Evolutionary conservation across 345 rosid genomes (phyloP), one percentile per base, ranked within the genome.

Genomic region (Populus nigra): DNA sequence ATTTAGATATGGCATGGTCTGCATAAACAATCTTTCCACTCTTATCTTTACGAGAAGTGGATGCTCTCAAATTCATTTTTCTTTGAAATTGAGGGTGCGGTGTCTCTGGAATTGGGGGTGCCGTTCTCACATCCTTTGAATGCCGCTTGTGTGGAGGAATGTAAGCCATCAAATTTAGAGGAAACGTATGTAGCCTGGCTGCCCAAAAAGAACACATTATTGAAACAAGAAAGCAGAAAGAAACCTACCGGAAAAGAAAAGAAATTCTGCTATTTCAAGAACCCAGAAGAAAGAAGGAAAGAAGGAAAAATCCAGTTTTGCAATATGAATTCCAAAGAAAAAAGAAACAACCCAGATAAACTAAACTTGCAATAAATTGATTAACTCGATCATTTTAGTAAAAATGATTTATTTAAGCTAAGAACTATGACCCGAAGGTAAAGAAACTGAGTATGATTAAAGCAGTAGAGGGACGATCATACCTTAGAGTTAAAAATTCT

Each of bases 131-230:
- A 41, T 79, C 86, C 74, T 73, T 81, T 7, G 80, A 79, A 73
- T 84, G 83, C 39, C 94, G 86, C 88, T 87, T 92, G 73, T 88
- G 90, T 41, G 45, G 45, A 41, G 45, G 45, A 8, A 41, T 8
- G 45, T 41, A 41, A 41, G 45, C 45, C 45, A 41, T 41, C 45
- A 11, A 41, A 41, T 39, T 39, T 39, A 39, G 12, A 39, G 43
- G 43, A 39, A 39, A 36, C 16, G 2, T 49, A 5, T 33, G 47
- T 12, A 41, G 27, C 36, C 55, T 23, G 39, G 76, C 50, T 31
- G 31, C 77, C 63, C 55, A 69, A 29, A 23, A 29, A 29, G 71
- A 77, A 57, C 12, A 69, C 13, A 65, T 4, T 10, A 73, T 74
- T 38, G 63, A 16, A 2, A 59, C 62, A 43, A 47, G 27, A 73